Evolutionary conservation across 257 asterid genomes (phyloP), one percentile per base, ranked within the genome.

Genomic region (Haberlea rhodopensis): DNA sequence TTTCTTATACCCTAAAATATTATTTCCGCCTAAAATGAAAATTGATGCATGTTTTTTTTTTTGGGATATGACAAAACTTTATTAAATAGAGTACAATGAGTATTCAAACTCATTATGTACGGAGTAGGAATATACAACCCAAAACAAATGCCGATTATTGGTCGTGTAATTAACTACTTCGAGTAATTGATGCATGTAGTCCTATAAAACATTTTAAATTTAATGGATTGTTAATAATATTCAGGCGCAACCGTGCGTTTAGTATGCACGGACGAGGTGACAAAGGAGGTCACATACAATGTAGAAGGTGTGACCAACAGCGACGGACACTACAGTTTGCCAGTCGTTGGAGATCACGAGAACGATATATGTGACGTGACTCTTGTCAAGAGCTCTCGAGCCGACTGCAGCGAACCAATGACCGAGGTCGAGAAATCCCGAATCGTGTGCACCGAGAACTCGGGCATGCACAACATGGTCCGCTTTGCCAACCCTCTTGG

Each of bases 401-500:
- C 24, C 1, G 80, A 84, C 5, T 87, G 95, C 68, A 48, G 9
- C 11, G 86, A 68, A 45, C 75, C 62, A 0, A 49, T 76, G 79
- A 57, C 27, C 29, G 74, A 49, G 20, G 24, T 72, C 27, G 65
- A 20, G 3, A 57, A 27, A 5, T 59, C 76, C 0, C 65, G 71
- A 51, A 55, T 86, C 21, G 78, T 62, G 24, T 75, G 76, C 66
- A 70, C 88, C 4, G 25, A 37, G 19, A 32, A 81, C 62, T 70
- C 32, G 37, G 95, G 95, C 59, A 60, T 84, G 0, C 66, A 70
- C 19, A 40, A 57, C 25, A 20, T 26, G 3, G 26, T 46, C 20
- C 84, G 95, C 23, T 73, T 10, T n/a, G 82, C 85, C 8, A 86
- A 82, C 40, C 76, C 88, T 40, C 73, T 86, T 6, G 85, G 84